A percentile compares a stretch with the other conserved stretches of the same genome.
phyloP scores from a whole-genome alignment of 1,284 basidiomycete genomes.

The Tilletia setariae region DNA sequence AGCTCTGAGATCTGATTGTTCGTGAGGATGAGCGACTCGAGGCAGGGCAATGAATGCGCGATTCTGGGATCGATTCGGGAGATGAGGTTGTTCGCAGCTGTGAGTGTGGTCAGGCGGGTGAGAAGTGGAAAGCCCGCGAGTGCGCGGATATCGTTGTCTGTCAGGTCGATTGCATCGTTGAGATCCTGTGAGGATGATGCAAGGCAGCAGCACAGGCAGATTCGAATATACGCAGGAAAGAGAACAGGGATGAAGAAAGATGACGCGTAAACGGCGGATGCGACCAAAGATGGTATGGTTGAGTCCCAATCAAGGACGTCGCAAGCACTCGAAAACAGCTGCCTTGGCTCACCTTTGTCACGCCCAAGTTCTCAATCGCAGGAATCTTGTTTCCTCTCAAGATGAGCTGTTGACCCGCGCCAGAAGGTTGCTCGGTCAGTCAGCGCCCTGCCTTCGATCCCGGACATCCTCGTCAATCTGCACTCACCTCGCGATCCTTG shows the following conservation, averaged over 20 bases:
- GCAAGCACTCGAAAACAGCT: conserved; percentile 7
- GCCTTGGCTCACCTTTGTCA: conserved; percentile 71
- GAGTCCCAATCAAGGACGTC: background rate
- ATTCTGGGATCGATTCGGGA: conserved; percentile 74
- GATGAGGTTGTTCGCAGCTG: conserved; percentile 84
- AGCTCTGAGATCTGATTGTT: conserved; percentile 63
- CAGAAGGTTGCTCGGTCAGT: background rate
- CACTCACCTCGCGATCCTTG: conserved; percentile 88
- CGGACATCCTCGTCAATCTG: background rate
- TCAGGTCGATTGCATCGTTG: conserved; percentile 90
- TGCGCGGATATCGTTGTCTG: conserved; percentile 86
- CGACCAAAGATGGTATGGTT: background rate
- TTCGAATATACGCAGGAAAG: background rate
- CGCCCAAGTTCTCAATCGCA: conserved; percentile 97
- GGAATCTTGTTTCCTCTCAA: conserved; percentile 75
- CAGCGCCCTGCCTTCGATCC: background rate
- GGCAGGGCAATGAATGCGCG: conserved; percentile 76
- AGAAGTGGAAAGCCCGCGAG: conserved; percentile 82
- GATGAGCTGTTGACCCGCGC: conserved; percentile 14
- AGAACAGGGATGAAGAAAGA: conserved; percentile 15
- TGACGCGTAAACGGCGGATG: background rate
- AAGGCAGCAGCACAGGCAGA: too few relatives aligned
- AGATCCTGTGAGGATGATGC: conserved; percentile 71
- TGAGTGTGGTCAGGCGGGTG: conserved; percentile 72
- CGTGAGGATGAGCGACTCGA: conserved; percentile 64